Evolutionary conservation across 2,329 filamentous ascomycete species (phyloP).

Genomic region (Aspergillus sclerotialis): DNA sequence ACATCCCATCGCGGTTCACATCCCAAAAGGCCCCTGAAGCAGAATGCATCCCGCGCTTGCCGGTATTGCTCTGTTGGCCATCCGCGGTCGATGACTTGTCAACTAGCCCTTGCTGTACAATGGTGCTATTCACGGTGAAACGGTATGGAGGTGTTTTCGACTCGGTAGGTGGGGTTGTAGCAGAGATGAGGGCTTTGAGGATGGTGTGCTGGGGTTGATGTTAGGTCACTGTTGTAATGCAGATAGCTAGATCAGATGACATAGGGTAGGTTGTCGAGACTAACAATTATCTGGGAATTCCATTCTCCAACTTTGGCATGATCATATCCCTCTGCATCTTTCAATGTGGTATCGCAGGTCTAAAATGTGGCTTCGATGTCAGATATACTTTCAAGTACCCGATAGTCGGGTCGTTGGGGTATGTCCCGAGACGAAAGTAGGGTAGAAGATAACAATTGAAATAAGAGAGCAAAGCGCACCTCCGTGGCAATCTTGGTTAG

Average conservation of each 20-base stretch:
- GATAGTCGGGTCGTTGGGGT: neutral
- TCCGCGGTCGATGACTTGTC: constrained; percentile 46
- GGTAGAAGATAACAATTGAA: neutral
- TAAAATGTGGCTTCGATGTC: too few species aligned
- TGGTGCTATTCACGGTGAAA: constrained; percentile 95
- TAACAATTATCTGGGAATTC: constrained; percentile 90
- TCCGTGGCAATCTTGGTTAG: constrained; percentile 81
- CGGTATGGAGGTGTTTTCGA: constrained; percentile 62
- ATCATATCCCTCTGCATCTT: constrained; percentile 71
- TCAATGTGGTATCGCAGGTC: constrained; percentile 77
- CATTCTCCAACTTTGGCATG: constrained; percentile 77
- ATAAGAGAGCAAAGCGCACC: constrained; percentile 45
- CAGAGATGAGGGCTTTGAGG: constrained; percentile 35
- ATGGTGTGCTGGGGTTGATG: constrained; percentile 27
- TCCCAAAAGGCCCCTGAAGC: constrained; percentile 46
- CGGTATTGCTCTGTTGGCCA: constrained; percentile 56
- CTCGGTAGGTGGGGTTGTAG: constrained; percentile 31
- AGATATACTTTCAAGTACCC: constrained; percentile 6
- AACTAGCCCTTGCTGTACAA: constrained; percentile 77
- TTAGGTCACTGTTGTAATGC: neutral
- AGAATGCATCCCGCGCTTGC: constrained; percentile 64
- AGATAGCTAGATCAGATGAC: constrained; percentile 1
- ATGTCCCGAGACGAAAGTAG: too few species aligned
- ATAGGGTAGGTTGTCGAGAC: constrained; percentile 22
- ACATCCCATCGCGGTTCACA: constrained; percentile 47